Base-by-base conservation (phyloP, 2,329 filamentous ascomycete genomes). In the Corniculantispora saksenae region DNA sequence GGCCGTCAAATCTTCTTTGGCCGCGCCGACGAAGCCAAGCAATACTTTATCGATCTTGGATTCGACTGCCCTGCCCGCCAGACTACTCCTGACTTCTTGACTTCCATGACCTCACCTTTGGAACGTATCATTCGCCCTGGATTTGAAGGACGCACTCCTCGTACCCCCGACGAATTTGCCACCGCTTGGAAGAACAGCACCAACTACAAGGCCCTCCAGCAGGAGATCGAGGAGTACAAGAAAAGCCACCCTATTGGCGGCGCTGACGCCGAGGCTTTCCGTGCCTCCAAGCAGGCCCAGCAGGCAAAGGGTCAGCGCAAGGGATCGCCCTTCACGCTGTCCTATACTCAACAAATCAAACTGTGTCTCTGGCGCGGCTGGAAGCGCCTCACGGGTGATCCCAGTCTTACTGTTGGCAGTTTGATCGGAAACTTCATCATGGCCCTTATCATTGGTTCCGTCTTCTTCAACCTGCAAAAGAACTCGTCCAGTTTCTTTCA, bases 301-400 rank as follows among this genome's bases (percentile, higher is more conserved):
- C 85, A 88, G 73, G 84, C 86, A 68, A 84, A 81, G 72, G 72
- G 78, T 32, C 83, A 85, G 73, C 89, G 92, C 3, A 76, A 83
- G 57, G 86, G 87, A 75, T 96, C 92, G 1, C 93, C 94, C 0
- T 97, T 90, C 76, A 97, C 92, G 0, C 81, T 97, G 45, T 94
- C 92, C 0, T 91, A 90, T 69, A 59, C 66, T 4, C 89, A 94
- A 76, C 94, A 97, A 76, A 78, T 97, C 68, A 76, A 84, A 66
- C 86, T 97, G 15, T 97, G 93, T 75, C 80, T 97, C 57, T 89
- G 88, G 82, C 90, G 94, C 73, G 93, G 92, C 13, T 95, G 90
- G 80, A 86, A 88, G 72, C 88, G 94, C 61, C 82, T 97, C 9
- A 83, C 82, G 63, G 91, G 91, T 61, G 94, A 97, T 73, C 89